These are phyloP conservation scores for Pichia eremophila DNA, from an alignment of 805 yeast species.

Conservation along the genomic window DNA sequence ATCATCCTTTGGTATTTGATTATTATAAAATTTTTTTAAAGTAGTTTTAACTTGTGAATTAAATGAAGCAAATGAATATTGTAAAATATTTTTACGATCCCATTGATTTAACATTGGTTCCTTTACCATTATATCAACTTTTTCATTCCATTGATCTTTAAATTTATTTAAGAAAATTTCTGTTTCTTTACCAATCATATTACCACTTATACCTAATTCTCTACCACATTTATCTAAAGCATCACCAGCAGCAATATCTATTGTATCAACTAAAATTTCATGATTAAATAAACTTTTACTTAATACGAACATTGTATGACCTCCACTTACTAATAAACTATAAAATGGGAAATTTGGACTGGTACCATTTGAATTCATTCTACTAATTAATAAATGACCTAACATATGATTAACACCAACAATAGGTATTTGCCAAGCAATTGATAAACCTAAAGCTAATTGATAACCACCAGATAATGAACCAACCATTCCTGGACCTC, in stretches of 20 bases:
- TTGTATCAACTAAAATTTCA: conserved; percentile 61
- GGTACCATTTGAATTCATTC: conserved; percentile 36
- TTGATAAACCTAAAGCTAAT: conserved; percentile 72
- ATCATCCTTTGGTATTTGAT: conserved; percentile 13
- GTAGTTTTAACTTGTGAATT: conserved; percentile 22
- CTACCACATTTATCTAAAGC: conserved; percentile 90
- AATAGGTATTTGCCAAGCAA: conserved; percentile 69
- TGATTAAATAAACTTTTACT: conserved; percentile 56
- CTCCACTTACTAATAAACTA: conserved; percentile 81
- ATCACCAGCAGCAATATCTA: conserved; percentile 90
- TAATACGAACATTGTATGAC: conserved; percentile 83
- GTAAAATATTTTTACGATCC: conserved; percentile 34
- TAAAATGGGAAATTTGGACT: conserved; percentile 56
- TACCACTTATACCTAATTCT: conserved; percentile 68
- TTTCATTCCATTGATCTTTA: conserved; percentile 23
- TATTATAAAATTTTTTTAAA: conserved; percentile 17
- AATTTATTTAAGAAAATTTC: conserved; percentile 43
- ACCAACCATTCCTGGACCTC: conserved; percentile 97
- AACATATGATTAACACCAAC: conserved; percentile 95
- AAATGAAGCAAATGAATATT: conserved; percentile 76
- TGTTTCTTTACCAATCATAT: conserved; percentile 78
- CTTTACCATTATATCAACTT: conserved; percentile 25
- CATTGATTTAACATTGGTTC: conserved; percentile 45
- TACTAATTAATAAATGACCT: conserved; percentile 72
- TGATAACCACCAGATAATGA: conserved; percentile 76